Evolutionary conservation across 225 moss, liverwort and hornwort genomes (phyloP).

Genomic region (Antitrichia curtipendula): DNA sequence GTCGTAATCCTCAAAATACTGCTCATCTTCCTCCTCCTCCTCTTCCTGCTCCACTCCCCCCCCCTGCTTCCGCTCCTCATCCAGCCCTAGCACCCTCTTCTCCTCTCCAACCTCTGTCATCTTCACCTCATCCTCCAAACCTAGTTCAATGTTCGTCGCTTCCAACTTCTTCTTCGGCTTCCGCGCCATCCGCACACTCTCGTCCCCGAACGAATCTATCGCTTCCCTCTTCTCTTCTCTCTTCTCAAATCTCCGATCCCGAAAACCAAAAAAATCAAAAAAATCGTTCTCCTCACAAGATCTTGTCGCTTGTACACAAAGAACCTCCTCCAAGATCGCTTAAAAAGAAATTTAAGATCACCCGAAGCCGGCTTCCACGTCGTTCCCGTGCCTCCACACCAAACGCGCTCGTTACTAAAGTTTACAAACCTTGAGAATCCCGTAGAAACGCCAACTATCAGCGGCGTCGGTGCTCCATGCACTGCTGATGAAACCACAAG

Average conservation of each 20-base stretch:
- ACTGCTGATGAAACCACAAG: neutral
- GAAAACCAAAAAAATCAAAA: neutral
- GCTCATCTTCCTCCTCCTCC: conserved; percentile 23
- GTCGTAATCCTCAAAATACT: conserved; percentile 28
- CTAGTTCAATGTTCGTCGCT: conserved; percentile 10
- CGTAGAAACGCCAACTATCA: neutral
- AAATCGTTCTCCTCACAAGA: neutral
- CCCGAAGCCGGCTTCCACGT: neutral
- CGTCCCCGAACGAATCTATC: conserved; percentile 33
- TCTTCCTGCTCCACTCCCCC: neutral
- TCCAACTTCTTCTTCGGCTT: conserved; percentile 45
- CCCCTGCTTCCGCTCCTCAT: neutral
- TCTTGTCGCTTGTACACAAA: neutral
- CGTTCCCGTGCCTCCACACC: neutral
- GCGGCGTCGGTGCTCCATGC: neutral
- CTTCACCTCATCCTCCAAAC: conserved; percentile 15
- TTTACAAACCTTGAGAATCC: neutral
- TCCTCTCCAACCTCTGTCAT: conserved; percentile 3
- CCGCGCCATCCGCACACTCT: conserved; percentile 37
- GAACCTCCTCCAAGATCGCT: neutral
- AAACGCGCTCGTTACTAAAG: neutral
- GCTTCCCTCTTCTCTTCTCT: neutral
- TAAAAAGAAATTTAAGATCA: neutral
- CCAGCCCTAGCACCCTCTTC: conserved; percentile 9
- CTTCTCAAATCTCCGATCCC: neutral